Base-by-base conservation (phyloP, 106 monocot species). In the Gastrodia elata region DNA sequence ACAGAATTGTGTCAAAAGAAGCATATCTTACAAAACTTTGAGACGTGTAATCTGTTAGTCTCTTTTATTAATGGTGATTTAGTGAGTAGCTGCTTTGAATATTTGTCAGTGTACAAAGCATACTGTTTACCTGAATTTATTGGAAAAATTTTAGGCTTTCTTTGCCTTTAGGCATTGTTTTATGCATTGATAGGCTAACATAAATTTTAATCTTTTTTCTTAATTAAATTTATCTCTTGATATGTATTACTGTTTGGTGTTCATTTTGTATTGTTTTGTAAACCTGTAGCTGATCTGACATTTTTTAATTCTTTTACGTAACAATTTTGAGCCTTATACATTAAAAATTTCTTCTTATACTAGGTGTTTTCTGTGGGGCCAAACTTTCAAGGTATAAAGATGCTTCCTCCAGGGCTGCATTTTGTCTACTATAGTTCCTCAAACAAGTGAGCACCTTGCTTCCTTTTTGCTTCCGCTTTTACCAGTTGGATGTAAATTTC, bases 351-450 rank as follows among this genome's bases (percentile, higher is more conserved):
- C 1, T 44, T 24, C 6, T 68, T 68, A 68, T 76, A 75, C 3
- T 77, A 98, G 98, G 68, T 98, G 72, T 98, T 88, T 56, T 82
- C 83, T 10, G 83, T 85, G 2, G 98, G 98, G 3, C 93, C 98
- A 6, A 78, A 81, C 11, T 98, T 98, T 33, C 93, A 81, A 82
- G 98, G 98, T 37, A 82, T 98, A 65, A 98, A 98, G 59, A 98
- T 98, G 98, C 79, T 98, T 28, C 98, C 93, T 39, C 98, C 98
- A 49, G 98, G 98, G 49, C 81, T 83, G 0, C 98, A 98, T 78
- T 93, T 98, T 68, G 34, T 98, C 13, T 91, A 88, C 56, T 98
- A 93, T 64, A 76, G 83, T 46, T 35, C 93, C 18, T 56, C 98
- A 18, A 83, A 83, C 86, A 98, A 88, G 98, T 98, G 79, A 74